Evolutionary conservation across 1,284 basidiomycete species (phyloP), one percentile per base, ranked within the genome.

Genomic region (Microstroma glucosiphilum): DNA sequence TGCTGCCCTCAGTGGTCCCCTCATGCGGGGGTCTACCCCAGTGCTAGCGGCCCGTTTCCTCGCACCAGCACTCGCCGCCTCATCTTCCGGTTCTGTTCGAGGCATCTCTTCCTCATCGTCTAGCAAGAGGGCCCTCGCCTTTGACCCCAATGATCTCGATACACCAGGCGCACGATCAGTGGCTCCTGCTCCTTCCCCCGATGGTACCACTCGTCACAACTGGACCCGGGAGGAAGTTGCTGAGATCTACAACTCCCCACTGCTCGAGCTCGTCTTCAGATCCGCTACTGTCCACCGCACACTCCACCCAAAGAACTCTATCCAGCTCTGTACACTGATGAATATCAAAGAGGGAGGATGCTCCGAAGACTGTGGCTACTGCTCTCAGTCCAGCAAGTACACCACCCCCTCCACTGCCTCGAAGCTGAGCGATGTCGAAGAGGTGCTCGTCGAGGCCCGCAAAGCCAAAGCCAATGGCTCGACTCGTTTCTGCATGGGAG

Each of bases 401-500:
- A 85, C 88, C 26, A 97, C 94, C 1, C 83, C 89, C 11, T 93
- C 92, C 54, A 88, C 88, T 79, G 93, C 94, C 40, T 89, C 90
- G 37, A 87, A 87, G 67, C 83, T 98, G 40, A 85, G 96, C n/a
- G 88, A 92, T 60, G 83, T 96, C 60, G 93, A 93, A 75, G 91
- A 91, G 9, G 94, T 98, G 11, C 82, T 98, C 13, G 66, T 60
- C 25, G 81, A 82, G 69, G 81, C 94, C 25, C 85, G 91, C 30
- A 88, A 90, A 78, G 94, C 94, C 37, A 97, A 96, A 79, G 92
- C 83, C 67, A 97, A 97, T 66, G 94, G 94, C 40, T 92, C 90
- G 77, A 98, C 94, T 21, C 85, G 94, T 25, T 97, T 97, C 83
- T 98, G 94, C 81, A 97, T 97, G 94, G 94, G 94, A 61, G 93